Evolutionary conservation across 495 filamentous ascomycete species (phyloP), one percentile per base, ranked within the genome.

Genomic region (Penicillium cinerascens): DNA sequence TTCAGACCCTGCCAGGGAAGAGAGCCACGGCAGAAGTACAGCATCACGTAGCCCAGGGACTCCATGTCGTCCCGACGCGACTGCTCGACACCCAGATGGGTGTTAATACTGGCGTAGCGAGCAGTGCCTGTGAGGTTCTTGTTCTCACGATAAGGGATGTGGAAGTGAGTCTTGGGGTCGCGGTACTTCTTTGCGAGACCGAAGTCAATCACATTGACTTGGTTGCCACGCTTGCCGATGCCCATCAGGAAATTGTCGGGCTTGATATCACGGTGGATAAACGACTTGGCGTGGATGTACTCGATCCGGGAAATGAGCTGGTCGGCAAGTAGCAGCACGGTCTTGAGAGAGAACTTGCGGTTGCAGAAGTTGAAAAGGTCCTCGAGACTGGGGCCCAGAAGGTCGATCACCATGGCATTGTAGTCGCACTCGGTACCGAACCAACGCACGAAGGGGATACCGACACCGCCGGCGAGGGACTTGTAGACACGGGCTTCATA

Each of bases 291-390:
- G 69, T 99, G 95, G 66, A 99, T 99, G 78, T 99, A 99, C 74
- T 99, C 95, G 70, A 99, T 97, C 54, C 95, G 92, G 50, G 93
- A 97, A 66, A 98, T 97, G 72, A 99, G 84, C 77, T 99, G 95
- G 67, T 99, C 95, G 65, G 95, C 95, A 44, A 99, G 84, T 8
- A 99, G 85, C 15, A 99, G 78, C 36, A 99, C 95, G 16, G 95
- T 99, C 87, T 99, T 99, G 58, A 99, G 76, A 7, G 93, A 96
- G 81, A 97, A 99, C 71, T 99, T 99, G 68, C 95, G 87, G 83
- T 97, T 99, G 85, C 95, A 99, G 73, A 99, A 99, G 83, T 99
- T 99, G 91, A 99, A 99, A n/a, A 99, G 80, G 69, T 99, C 95
- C 75, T 99, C 95, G 79, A 99, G 78, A 69, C 89, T 95, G 52